phyloP scores from a whole-genome alignment of 2,329 filamentous ascomycete genomes.

The Scytalidium lignicola region DNA sequence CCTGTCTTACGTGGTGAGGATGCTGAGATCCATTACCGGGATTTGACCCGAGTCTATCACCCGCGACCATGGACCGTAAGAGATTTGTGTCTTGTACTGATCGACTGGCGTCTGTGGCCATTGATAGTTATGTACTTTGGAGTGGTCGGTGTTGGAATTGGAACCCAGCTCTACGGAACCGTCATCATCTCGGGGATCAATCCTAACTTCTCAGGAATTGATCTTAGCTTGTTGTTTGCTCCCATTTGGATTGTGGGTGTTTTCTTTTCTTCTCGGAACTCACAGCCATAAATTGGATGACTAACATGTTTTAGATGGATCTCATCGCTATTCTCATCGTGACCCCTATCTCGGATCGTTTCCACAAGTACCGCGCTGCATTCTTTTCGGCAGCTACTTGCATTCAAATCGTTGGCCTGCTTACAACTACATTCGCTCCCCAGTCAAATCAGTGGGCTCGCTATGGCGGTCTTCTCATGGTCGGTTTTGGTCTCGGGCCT shows the following conservation, averaged over 20 bases:
- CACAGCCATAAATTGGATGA: too few relatives aligned
- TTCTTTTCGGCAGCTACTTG: conserved; percentile 75
- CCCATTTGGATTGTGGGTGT: conserved; percentile 82
- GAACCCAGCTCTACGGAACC: conserved; percentile 81
- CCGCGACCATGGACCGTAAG: conserved; percentile 64
- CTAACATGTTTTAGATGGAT: conserved; percentile 59
- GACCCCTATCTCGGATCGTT: conserved; percentile 81
- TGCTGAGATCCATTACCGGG: conserved; percentile 75
- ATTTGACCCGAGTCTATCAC: conserved; percentile 76
- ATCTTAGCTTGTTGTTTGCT: conserved; percentile 78
- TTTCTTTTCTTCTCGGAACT: too few relatives aligned
- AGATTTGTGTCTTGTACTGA: conserved; percentile 65
- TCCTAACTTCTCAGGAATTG: conserved; percentile 63
- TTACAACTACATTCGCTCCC: conserved; percentile 71
- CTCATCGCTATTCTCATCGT: conserved; percentile 80
- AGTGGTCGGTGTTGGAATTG: conserved; percentile 87
- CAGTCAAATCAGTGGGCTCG: conserved; percentile 68
- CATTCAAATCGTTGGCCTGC: conserved; percentile 76
- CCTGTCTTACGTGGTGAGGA: conserved; percentile 74
- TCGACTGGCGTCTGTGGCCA: conserved; percentile 87
- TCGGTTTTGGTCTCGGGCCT: conserved; percentile 84
- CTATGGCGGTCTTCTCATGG: conserved; percentile 83
- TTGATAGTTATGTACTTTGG: conserved; percentile 90
- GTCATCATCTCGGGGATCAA: conserved; percentile 81
- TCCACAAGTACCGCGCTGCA: conserved; percentile 71